Base-by-base conservation (phyloP, 345 rosid genomes). In the Gossypium anomalum region DNA sequence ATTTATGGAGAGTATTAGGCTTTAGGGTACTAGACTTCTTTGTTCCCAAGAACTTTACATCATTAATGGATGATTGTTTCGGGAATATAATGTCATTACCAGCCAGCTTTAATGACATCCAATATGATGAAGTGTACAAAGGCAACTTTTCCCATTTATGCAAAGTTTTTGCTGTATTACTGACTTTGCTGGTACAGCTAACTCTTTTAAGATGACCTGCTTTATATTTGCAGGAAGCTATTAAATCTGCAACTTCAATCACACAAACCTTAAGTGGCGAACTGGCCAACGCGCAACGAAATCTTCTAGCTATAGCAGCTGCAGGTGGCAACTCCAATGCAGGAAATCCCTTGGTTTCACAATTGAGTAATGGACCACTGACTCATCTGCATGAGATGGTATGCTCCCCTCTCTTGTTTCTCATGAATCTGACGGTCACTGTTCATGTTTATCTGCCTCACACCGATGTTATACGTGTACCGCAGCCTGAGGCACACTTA, bases 231-330 rank as follows among this genome's bases (percentile, higher is more conserved):
- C 85, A 90, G 93, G 93, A 90, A 53, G 83, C 87, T 60, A 81
- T 90, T 51, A 85, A 79, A 75, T 83, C 93, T 25, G 89, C 86
- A 74, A 82, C 91, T 41, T 83, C 93, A 17, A 74, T 86, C 56
- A 67, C 93, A 58, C 85, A 82, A 77, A 82, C 88, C 65, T 77
- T 87, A 74, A 86, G 86, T 64, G 93, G 90, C 76, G 96, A 90
- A 72, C 71, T 89, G 78, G 88, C 91, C 66, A 89, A 89, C 67
- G 86, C 82, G 52, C 93, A 89, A 73, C 86, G 89, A 20, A 85
- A 87, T 82, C 80, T 89, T 71, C 64, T 89, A 73, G 93, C 91
- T 76, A 70, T 87, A 51, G 91, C 88, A 75, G 89, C 84, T 79
- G 89, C 90, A 17, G 86, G 87, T 20, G 81, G 88, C 56, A 84